Percentiles rank a stretch among this genome's conserved stretches.
Conservation (phyloP, 257 asterid genomes). For the Misopates orontium region DNA sequence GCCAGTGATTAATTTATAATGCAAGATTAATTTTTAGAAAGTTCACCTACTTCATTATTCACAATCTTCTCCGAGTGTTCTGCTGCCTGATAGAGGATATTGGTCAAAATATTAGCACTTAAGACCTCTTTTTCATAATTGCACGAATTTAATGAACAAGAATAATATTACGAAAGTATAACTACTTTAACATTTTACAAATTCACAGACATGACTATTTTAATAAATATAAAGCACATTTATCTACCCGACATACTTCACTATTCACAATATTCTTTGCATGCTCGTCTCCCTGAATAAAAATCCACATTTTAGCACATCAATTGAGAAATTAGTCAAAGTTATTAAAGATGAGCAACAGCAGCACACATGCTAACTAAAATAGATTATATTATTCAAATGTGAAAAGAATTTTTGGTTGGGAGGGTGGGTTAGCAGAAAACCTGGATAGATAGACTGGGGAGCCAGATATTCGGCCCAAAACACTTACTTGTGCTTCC, state of each 20-base stretch:
- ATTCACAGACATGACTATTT: background rate
- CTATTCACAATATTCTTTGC: constrained; percentile 24
- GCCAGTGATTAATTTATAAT: background rate
- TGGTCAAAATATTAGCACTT: constrained; percentile 23
- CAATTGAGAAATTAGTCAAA: constrained; percentile 19
- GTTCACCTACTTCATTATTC: constrained; percentile 25
- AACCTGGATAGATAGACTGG: constrained; percentile 11
- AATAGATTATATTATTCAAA: background rate
- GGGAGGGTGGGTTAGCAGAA: background rate
- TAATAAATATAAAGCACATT: constrained; percentile 6
- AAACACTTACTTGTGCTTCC: constrained; percentile 55
- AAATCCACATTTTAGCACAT: constrained; percentile 24
- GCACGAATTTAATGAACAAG: background rate
- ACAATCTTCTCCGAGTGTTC: constrained; percentile 32
- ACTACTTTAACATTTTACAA: constrained; percentile 2
- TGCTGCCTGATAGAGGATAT: constrained; percentile 36
- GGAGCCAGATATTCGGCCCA: constrained; percentile 16
- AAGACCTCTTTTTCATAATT: constrained; percentile 1
- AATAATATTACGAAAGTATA: constrained; percentile 6
- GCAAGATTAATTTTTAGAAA: constrained; percentile 7
- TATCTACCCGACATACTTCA: constrained; percentile 35
- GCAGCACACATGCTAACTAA: constrained; percentile 2
- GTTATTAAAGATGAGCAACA: background rate
- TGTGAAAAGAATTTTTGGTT: background rate
- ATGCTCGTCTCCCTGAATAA: constrained; percentile 33